Base-by-base conservation (phyloP, 129 eudicot genomes). In the Arctium lappa region DNA sequence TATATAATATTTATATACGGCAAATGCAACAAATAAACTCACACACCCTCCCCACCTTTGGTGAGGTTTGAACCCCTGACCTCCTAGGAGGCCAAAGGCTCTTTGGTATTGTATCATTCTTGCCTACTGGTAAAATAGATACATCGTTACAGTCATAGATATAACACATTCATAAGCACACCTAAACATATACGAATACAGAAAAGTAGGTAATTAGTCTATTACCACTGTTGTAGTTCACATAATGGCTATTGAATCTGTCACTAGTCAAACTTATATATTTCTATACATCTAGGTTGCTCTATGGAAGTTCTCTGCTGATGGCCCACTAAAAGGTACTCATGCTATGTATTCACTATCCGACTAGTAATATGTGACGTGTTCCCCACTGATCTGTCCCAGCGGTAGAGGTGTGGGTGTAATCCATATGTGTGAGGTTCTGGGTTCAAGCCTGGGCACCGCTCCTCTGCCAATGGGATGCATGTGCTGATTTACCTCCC, bases 271-370 rank as follows among this genome's bases (percentile, higher is more conserved):
- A 50, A 84, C 79, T 87, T 72, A 81, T 13, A 84, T 42, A 27
- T 80, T 18, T 74, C 9, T 33, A 29, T 76, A 69, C 46, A n/a
- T 90, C 74, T 92, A 96, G 99, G 99, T 96, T 83, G 99, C 97
- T 40, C 76, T 96, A 69, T 96, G 98, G 98, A 96, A 96, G 86
- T 91, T 96, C 83, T 86, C 90, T n/a, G 79, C 81, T 42, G 78
- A 71, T 73, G 85, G 74, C 78, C 83, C 91, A 79, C 84, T 82
- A 12, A 80, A 85, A 96, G 98, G 99, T 93, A 91, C 63, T 33
- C 60, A 18, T 68, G 31, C 53, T 62, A 72, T 69, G 79, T 73
- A 33, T 39, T 86, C 22, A 72, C 68, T 37, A 77, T 81, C 38
- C 75, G 30, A 66, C 40, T 56, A 32, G 48, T 65, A 39, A 46